A percentile compares a stretch with the other conserved stretches of the same genome.
Conservation (phyloP, 805 yeast genomes). For the Pichia sporocuriosa region DNA sequence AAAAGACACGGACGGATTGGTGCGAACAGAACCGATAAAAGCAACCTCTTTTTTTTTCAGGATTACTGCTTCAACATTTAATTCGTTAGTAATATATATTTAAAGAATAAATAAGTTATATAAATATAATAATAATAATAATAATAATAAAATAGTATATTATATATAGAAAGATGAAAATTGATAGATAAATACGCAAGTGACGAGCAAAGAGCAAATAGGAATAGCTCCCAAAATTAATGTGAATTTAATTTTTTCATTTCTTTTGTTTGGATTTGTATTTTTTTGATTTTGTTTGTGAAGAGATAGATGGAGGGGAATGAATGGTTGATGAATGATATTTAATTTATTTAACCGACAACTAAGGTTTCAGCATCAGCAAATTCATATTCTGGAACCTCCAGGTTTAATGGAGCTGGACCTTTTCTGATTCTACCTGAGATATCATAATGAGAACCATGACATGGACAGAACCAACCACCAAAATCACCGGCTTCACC, state of each 20-base stretch:
- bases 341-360: slow-evolving; percentile 58
- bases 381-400: slow-evolving; percentile 88
- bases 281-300: slow-evolving; percentile 3
- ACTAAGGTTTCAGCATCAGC: slow-evolving; percentile 70
- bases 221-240: no score
- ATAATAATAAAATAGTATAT: no score
- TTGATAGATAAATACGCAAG: no score
- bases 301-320: not conserved
- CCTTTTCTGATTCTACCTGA: slow-evolving; percentile 99
- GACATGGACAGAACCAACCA: slow-evolving; percentile 99
- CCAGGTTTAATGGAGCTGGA: slow-evolving; percentile 98
- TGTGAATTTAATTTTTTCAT: no score
- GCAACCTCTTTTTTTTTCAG: no score
- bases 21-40: not conserved
- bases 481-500: slow-evolving; percentile 99
- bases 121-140: no score
- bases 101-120: slow-evolving; percentile 7
- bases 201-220: no score
- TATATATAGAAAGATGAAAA: no score
- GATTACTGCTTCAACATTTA: no score
- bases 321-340: not conserved
- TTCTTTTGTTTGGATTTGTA: slow-evolving; percentile 1
- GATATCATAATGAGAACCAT: slow-evolving; percentile 99
- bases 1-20: no score
- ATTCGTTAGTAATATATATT: not conserved